Percentiles rank a stretch among this genome's conserved stretches.
Evolutionary conservation across 2,329 filamentous ascomycete species (phyloP).

Genomic region (Aspergillus sojae): DNA sequence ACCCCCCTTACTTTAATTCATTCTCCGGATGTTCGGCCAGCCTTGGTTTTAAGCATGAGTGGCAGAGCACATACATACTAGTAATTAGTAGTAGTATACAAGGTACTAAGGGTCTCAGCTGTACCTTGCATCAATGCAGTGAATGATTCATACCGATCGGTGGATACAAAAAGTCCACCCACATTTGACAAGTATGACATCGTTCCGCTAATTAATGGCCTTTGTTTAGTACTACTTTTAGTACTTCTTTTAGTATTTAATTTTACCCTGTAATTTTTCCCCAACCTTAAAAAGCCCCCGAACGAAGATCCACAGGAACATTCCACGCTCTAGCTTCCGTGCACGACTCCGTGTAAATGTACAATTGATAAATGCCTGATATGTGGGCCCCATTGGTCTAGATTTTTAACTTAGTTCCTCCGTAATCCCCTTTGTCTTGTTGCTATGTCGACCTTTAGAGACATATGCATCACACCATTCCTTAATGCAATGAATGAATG

Average conservation of each 20-base stretch:
- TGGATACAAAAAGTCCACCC: not conserved
- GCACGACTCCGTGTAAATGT: not conserved
- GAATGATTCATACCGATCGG: not conserved
- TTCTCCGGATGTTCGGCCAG: not conserved
- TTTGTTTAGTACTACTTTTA: not conserved
- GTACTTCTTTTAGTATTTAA: not conserved
- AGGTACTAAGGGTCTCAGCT: not conserved
- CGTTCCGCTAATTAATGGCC: not conserved
- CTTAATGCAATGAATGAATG: not conserved
- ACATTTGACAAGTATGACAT: not conserved
- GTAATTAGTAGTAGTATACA: not conserved
- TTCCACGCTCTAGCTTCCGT: constrained; percentile 12
- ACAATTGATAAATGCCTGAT: not conserved
- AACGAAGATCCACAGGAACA: constrained; percentile 8
- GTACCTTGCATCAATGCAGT: not conserved
- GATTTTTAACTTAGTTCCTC: not conserved
- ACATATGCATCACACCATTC: not conserved
- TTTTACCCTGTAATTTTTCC: not conserved
- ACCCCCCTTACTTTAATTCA: not conserved
- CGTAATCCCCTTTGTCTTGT: not conserved
- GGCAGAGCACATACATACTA: not conserved
- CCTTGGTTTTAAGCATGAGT: not conserved
- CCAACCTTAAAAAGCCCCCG: constrained; percentile 5
- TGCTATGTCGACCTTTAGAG: not conserved
- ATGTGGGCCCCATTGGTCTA: not conserved